These are phyloP conservation scores for Mortierella sp. DNA, from an alignment of 371 early-diverging fungal genomes.

Conservation along the genomic window DNA sequence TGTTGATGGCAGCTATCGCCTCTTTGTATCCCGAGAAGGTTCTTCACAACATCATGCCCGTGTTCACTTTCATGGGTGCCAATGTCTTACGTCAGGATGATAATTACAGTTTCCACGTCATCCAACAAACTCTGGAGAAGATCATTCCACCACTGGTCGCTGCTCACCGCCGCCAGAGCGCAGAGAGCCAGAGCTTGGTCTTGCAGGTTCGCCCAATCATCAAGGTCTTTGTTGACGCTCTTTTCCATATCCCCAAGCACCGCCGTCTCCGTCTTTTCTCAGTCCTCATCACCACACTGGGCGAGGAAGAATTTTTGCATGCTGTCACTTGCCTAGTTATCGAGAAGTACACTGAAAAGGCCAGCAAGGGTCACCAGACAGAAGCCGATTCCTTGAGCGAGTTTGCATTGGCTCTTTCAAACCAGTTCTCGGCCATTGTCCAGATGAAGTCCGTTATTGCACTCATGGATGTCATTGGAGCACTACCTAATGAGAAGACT, in stretches of 20 bases:
- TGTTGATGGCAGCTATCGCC: constrained; percentile 92
- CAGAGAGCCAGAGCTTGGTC: constrained; percentile 60
- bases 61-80: constrained; percentile 99
- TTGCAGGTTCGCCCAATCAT: constrained; percentile 78
- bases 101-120: constrained; percentile 95
- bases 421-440: constrained; percentile 73
- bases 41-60: constrained; percentile 93
- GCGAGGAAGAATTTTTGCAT: constrained; percentile 80
- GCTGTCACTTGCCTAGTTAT: constrained; percentile 81
- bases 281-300: constrained; percentile 84
- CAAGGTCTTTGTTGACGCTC: constrained; percentile 92
- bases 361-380: constrained; percentile 64
- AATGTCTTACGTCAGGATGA: constrained; percentile 95
- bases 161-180: constrained; percentile 65
- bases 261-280: constrained; percentile 91
- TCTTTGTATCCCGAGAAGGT: constrained; percentile 87
- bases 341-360: constrained; percentile 73
- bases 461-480: constrained; percentile 70
- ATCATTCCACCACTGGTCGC: constrained; percentile 87
- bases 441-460: constrained; percentile 78
- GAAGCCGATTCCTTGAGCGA: constrained; percentile 73
- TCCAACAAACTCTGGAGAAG: constrained; percentile 89
- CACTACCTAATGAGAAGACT: constrained; percentile 75
- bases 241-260: constrained; percentile 94
- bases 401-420: constrained; percentile 74